phyloP scores from a whole-genome alignment of 2,329 filamentous ascomycete genomes.

The Fusarium tjaetaba region DNA sequence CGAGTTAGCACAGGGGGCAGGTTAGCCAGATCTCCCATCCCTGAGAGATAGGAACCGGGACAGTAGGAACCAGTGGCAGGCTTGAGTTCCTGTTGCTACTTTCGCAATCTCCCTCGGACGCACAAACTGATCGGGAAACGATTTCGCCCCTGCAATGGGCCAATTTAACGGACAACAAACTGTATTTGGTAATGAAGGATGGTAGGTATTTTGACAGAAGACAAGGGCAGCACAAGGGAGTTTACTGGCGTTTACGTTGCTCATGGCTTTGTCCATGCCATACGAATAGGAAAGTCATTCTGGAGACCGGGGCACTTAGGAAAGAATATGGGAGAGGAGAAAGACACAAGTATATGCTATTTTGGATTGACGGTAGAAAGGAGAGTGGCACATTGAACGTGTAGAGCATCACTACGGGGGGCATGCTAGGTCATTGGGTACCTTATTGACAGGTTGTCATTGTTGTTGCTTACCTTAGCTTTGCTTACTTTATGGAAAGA shows the following conservation, averaged over 20 bases:
- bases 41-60: constrained; percentile 65
- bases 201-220: constrained; percentile 37
- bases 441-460: constrained; percentile 12
- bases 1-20: constrained; percentile 80
- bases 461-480: constrained; percentile 1
- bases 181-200: constrained; percentile 34
- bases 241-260: constrained; percentile 37
- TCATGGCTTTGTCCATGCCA: constrained; percentile 20
- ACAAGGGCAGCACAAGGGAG: constrained; percentile 37
- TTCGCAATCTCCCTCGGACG: constrained; percentile 45
- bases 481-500: constrained; percentile 15
- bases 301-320: constrained; percentile 8
- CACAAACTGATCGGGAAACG: constrained; percentile 35
- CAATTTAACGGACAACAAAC: constrained; percentile 27
- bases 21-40: constrained; percentile 72
- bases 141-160: constrained; percentile 8
- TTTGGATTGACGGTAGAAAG: constrained; percentile 6
- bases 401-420: constrained; percentile 17
- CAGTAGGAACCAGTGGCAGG: constrained; percentile 53
- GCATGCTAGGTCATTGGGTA: constrained; percentile 33
- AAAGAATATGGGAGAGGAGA: constrained; percentile 24
- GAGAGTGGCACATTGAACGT: background rate
- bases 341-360: constrained; percentile 14
- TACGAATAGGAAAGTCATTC: constrained; percentile 3
- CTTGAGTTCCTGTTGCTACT: constrained; percentile 51